Evolutionary conservation across 1,284 basidiomycete species (phyloP), one percentile per base, ranked within the genome.

Genomic region (Meripilus lineatus): DNA sequence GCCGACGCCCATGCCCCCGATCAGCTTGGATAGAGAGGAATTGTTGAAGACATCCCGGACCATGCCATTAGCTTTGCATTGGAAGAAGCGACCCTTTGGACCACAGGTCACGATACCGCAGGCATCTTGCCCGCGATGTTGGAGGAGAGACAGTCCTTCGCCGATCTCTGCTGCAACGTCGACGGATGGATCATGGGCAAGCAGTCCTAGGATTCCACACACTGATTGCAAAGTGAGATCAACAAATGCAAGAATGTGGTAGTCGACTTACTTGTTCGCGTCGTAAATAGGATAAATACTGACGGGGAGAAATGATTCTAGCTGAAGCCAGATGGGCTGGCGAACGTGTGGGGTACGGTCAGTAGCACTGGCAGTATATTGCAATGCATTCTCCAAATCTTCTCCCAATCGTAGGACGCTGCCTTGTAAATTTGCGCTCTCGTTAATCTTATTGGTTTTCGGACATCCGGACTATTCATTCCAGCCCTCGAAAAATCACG

Each of bases 31-130:
- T 45, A 98, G 71, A 18, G 88, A 78, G 58, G 77, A 77, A 40
- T 79, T 74, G 65, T 97, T 93, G 66, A 99, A 95, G 50, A 99
- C 89, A 64, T 99, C 96, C 46, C 95, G 81, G 57, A 99, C 95
- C 96, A 99, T 99, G 34, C 96, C 96, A 64, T 99, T 99, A n/a
- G 93, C 92, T 70, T 99, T 99, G 76, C 90, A 93, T 66, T 99
- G 96, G 67, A 89, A 95, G 66, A 99, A 91, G 37, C 94, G 84
- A 37, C 96, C 96, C 60, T 93, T 93, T 14, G 83, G 79, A 3
- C 94, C 96, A 64, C 96, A 96, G 38, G 96, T 99, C 48, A 99
- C 89, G 59, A 99, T 89, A 44, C 96, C 96, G 52, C 94, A 97
- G 1, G 96, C 96, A 76, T 99, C 95, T 65, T 99, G 95, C 25